Conservation (phyloP, 2,329 filamentous ascomycete species). For the Dactylellina haptotyla region DNA sequence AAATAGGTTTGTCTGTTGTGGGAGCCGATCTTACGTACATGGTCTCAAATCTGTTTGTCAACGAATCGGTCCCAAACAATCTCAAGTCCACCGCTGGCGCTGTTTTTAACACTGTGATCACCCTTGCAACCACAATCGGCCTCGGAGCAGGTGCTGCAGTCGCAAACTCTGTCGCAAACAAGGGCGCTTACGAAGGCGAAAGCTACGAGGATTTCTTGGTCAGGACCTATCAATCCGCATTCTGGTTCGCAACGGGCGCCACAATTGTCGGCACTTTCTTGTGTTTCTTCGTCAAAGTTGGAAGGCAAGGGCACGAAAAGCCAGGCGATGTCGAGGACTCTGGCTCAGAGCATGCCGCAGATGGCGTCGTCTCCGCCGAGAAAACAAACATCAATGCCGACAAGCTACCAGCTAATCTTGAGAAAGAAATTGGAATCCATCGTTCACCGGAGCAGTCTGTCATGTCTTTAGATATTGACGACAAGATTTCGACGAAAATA, state of each 20-base stretch:
- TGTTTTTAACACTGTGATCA: conserved; percentile 49
- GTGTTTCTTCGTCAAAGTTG: conserved; percentile 46
- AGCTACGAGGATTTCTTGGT: conserved; percentile 32
- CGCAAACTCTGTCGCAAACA: conserved; percentile 45
- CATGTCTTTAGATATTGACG: conserved; percentile 23
- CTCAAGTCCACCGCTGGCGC: conserved; percentile 46
- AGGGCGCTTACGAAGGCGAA: conserved; percentile 13
- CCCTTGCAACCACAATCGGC: conserved; percentile 43
- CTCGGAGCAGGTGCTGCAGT: conserved; percentile 42
- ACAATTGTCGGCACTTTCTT: conserved; percentile 24
- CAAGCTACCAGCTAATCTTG: neutral
- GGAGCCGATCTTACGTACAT: conserved; percentile 52
- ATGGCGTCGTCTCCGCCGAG: neutral
- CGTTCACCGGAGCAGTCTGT: conserved; percentile 13
- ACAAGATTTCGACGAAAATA: conserved; percentile 21
- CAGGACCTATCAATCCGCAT: conserved; percentile 41
- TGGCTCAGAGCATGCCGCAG: neutral
- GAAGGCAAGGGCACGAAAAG: conserved; percentile 45
- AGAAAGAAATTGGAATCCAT: neutral
- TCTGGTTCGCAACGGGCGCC: conserved; percentile 38
- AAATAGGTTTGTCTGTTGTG: conserved; percentile 42
- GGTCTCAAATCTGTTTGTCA: conserved; percentile 49
- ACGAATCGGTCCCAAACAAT: conserved; percentile 49
- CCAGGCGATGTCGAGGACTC: conserved; percentile 31
- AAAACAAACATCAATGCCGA: neutral